These are phyloP conservation scores for Waltiozyma sp. DNA, from an alignment of 1,139 yeast genomes.

Conservation along the genomic window DNA sequence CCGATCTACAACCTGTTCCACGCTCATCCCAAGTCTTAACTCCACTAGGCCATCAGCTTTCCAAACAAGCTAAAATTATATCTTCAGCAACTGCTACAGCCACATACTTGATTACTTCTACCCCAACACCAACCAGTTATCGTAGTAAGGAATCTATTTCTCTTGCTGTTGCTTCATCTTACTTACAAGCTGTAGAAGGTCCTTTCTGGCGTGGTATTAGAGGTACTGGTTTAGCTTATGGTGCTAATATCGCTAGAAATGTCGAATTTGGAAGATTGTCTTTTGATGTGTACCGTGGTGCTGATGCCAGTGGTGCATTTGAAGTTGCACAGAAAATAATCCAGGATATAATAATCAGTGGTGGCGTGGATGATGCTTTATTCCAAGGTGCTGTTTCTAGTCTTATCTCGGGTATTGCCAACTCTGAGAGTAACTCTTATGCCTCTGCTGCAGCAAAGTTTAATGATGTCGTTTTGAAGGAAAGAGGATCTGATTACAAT, in stretches of 20 bases:
- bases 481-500: slow-evolving; percentile 59
- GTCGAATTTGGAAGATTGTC: slow-evolving; percentile 59
- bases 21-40: slow-evolving; percentile 46
- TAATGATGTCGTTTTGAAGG: slow-evolving; percentile 51
- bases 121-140: slow-evolving; percentile 57
- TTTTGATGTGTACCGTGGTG: slow-evolving; percentile 68
- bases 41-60: slow-evolving; percentile 41
- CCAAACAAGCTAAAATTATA: slow-evolving; percentile 48
- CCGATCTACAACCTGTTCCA: slow-evolving; percentile 30
- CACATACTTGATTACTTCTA: slow-evolving; percentile 53
- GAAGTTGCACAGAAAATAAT: slow-evolving; percentile 57
- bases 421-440: slow-evolving; percentile 45
- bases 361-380: slow-evolving; percentile 43
- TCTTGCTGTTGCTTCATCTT: slow-evolving; percentile 64
- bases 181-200: slow-evolving; percentile 83
- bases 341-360: slow-evolving; percentile 46
- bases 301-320: slow-evolving; percentile 71
- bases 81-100: slow-evolving; percentile 85
- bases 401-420: slow-evolving; percentile 62
- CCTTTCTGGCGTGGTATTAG: slow-evolving; percentile 96
- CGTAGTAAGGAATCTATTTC: slow-evolving; percentile 58
- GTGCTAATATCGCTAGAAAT: slow-evolving; percentile 52
- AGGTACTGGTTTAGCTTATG: slow-evolving; percentile 93
- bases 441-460: slow-evolving; percentile 60
- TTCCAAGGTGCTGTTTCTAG: slow-evolving; percentile 69